Evolutionary conservation across 345 rosid species (phyloP), one percentile per base, ranked within the genome.

Genomic region (Draba incana): DNA sequence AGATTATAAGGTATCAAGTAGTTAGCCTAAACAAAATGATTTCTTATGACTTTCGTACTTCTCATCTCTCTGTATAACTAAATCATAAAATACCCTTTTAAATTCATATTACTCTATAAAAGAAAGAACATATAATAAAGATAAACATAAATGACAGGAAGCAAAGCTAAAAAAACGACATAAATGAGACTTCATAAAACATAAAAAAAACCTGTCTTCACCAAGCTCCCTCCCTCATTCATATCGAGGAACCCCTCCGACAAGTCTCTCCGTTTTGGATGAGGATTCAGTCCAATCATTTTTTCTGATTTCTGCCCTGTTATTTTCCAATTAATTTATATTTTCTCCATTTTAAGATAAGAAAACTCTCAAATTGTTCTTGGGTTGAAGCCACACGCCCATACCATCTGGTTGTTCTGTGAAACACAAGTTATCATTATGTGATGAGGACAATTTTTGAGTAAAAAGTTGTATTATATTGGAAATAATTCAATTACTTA

Each of bases 401-500:
- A 31, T 23, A 42, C 39, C 68, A 30, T 43, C 43, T 53, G 55
- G 62, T 64, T 64, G 50, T 69, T 42, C 60, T 50, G 59, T 41
- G 4, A 16, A 14, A 53, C 27, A 45, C 37, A 44, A 56, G 63
- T 66, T 67, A 16, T 23, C 5, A 20, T 33, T 56, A 55, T 23
- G 14, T 31, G 3, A 33, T 8, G 13, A 55, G 10, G 5, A 16
- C 10, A 44, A 31, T 16, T 53, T 43, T 28, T 2, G 12, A 42
- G 1, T 30, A 4, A 41, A 41, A 16, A 11, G 15, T 2, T 8
- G 25, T 6, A 8, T 23, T 2, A 5, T 2, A 13, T 16, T 66
- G 69, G 27, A 49, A 64, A 33, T 38, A 33, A 8, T 23, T 3
- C 4, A 33, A 27, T 63, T 6, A 42, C 87, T 79, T 76, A 90